Evolutionary conservation across 148 eudicot genomes (phyloP), one percentile per base, ranked within the genome.

Genomic region (Chenopodium formosanum): DNA sequence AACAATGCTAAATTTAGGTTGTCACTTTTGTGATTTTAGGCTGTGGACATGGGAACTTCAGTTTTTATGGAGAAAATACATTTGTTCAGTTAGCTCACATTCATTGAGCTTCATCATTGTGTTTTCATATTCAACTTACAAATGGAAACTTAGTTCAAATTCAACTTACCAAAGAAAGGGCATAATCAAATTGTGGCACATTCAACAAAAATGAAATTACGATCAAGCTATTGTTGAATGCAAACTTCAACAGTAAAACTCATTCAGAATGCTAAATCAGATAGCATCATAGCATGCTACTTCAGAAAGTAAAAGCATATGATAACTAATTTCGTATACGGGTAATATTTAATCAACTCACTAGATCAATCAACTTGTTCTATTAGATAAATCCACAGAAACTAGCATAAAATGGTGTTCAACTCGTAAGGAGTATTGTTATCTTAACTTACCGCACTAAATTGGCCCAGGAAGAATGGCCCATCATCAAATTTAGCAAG

Each of bases 391-490:
- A 4, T 23, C 6, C 40, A 9, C 6, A 16, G 22, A 70, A 40
- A 22, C 74, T 20, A 46, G 47, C 11, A 53, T 29, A 46, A 72
- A n/a, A 44, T 72, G 25, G 22, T 70, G 74, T 25, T 70, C 75
- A 70, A 60, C 4, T 2, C 16, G 4, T 27, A 25, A 74, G 77
- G 44, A 48, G 46, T 4, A 16, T 31, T 1, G 17, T n/a, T 34
- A 29, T 31, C 25, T 12, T 23, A 1, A 53, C 90, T 85, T 86
- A 95, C 98, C 82, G 87, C 91, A 79, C 97, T 92, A 83, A 93
- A 90, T 80, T 93, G 90, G 73, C 92, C 98, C 76, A 95, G 96
- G 87, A 94, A 91, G 87, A 92, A 94, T 74, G 92, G 93, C 4
- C 96, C 98, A 76, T 91, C 96, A 77, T 88, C 89, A 79, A 90